Conservation (phyloP, 2,329 filamentous ascomycete species). For the Paecilomyces sp. region DNA sequence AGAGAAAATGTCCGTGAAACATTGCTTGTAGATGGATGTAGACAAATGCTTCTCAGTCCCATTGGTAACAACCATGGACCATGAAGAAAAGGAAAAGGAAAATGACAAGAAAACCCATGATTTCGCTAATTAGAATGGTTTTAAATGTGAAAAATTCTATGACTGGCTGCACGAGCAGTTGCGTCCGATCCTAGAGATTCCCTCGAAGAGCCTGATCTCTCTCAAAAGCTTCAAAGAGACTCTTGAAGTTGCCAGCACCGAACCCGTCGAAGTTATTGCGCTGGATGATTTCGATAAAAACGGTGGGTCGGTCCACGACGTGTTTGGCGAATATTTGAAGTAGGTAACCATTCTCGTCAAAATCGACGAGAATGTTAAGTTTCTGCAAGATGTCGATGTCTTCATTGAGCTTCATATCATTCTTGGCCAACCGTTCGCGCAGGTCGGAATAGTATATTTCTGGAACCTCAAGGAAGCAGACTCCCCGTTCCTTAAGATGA, state of each 20-base stretch:
- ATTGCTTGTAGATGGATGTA: no score
- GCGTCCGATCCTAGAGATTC: conserved; percentile 56
- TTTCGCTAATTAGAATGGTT: not conserved
- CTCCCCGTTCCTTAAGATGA: conserved; percentile 66
- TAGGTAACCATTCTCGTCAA: conserved; percentile 82
- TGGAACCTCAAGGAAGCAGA: conserved; percentile 81
- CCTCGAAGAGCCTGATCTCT: conserved; percentile 76
- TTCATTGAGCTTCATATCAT: conserved; percentile 55
- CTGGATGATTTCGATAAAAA: conserved; percentile 92
- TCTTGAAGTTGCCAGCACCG: conserved; percentile 89
- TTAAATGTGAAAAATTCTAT: not conserved
- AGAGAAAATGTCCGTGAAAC: no score
- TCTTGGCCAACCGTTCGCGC: conserved; percentile 57
- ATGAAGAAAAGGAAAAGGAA: not conserved
- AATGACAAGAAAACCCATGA: not conserved
- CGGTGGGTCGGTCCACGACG: conserved; percentile 83
- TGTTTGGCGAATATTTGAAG: conserved; percentile 70
- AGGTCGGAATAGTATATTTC: conserved; percentile 73
- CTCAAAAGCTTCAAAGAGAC: conserved; percentile 86
- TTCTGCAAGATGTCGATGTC: conserved; percentile 67
- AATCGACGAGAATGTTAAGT: conserved; percentile 82
- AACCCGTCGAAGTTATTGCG: conserved; percentile 81
- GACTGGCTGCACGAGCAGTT: not conserved
- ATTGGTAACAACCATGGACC: no score
- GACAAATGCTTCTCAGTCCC: no score